Conservation (phyloP, 2,329 filamentous ascomycete species). For the Colletotrichum theobromicola region DNA sequence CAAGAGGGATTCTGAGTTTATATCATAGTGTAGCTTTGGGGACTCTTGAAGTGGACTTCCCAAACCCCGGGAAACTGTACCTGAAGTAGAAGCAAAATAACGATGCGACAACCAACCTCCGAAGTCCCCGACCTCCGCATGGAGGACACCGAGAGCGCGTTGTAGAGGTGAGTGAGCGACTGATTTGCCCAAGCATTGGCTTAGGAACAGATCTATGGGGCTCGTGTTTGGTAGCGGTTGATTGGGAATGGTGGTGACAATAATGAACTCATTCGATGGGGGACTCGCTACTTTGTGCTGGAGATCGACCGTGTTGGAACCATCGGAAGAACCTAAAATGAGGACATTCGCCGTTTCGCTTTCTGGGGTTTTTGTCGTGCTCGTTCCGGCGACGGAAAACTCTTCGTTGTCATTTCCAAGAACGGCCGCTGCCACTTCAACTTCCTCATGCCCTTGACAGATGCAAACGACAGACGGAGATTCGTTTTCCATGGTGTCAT, state of each 20-base stretch:
- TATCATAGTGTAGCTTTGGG: neutral
- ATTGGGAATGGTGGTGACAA: neutral
- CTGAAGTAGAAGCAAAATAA: neutral
- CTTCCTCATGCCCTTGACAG: neutral
- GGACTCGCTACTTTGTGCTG: neutral
- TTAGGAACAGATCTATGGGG: neutral
- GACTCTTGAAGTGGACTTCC: neutral
- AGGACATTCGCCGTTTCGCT: neutral
- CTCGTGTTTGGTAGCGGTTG: neutral
- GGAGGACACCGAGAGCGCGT: neutral
- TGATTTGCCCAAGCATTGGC: neutral
- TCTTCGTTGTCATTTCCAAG: neutral
- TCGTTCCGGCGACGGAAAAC: neutral
- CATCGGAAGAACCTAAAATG: neutral
- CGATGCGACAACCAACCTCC: neutral
- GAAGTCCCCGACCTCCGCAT: neutral
- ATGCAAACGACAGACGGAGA: neutral
- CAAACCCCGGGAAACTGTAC: neutral
- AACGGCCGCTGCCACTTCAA: neutral
- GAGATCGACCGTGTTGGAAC: neutral
- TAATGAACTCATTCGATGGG: neutral
- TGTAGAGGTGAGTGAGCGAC: fast-evolving
- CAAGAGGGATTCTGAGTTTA: neutral
- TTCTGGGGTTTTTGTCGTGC: neutral
- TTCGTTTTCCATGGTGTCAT: neutral